A percentile compares a stretch with the other conserved stretches of the same genome.
Evolutionary conservation across 768 basidiomycete species (phyloP).

Genomic region (Tricholoma sp.): DNA sequence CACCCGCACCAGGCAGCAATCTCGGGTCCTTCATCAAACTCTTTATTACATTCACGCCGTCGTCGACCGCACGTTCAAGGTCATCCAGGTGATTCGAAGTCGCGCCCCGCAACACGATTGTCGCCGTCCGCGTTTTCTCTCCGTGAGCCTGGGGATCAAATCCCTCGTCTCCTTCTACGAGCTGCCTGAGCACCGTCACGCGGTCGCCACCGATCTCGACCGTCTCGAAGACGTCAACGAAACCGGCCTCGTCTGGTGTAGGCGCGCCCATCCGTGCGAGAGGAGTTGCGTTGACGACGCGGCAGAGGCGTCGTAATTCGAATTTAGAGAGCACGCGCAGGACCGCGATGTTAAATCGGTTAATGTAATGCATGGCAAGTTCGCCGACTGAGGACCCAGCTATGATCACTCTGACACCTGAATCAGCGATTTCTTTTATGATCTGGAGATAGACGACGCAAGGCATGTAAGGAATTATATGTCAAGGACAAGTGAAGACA

Average conservation of each 20-base stretch:
- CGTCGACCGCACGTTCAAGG: slow-evolving; percentile 92
- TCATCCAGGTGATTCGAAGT: slow-evolving; percentile 94
- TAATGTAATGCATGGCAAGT: slow-evolving; percentile 94
- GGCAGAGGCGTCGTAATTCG: slow-evolving; percentile 88
- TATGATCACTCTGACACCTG: slow-evolving; percentile 90
- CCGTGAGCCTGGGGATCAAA: slow-evolving; percentile 44
- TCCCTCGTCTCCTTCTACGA: slow-evolving; percentile 58
- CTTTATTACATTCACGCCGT: slow-evolving; percentile 96
- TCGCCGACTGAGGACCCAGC: slow-evolving; percentile 93
- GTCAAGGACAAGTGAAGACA: background rate
- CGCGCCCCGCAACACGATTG: slow-evolving; percentile 92
- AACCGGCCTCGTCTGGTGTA: slow-evolving; percentile 93
- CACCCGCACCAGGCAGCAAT: slow-evolving; percentile 91
- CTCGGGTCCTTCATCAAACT: slow-evolving; percentile 84
- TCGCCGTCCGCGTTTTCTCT: slow-evolving; percentile 85
- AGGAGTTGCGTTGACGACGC: slow-evolving; percentile 94
- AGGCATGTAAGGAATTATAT: background rate
- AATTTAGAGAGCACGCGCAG: slow-evolving; percentile 98
- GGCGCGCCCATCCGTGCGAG: slow-evolving; percentile 95
- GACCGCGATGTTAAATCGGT: slow-evolving; percentile 89
- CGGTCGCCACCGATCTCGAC: slow-evolving; percentile 97
- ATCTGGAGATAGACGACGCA: slow-evolving; percentile 49
- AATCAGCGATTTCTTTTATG: slow-evolving; percentile 94
- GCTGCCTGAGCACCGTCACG: slow-evolving; percentile 92
- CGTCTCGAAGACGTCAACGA: slow-evolving; percentile 91